Conservation (phyloP, 495 filamentous ascomycete species). For the Amphirosellinia nigrospora region DNA sequence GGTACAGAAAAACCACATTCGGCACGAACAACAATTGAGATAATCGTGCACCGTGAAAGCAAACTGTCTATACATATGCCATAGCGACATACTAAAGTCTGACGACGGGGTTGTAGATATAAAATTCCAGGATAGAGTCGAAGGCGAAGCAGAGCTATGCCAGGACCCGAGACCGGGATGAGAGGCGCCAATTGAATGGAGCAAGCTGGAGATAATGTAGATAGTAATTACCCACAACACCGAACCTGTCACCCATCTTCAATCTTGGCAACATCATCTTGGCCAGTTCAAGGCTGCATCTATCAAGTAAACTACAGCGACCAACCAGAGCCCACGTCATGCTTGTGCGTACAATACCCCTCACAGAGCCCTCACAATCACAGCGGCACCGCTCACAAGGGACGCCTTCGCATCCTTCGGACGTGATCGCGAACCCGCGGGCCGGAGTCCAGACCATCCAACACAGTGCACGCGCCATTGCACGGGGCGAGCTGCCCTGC, state of each 20-base stretch:
- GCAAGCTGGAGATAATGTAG: background rate
- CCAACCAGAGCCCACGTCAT: slow-evolving; percentile 25
- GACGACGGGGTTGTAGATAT: background rate
- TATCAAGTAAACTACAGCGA: background rate
- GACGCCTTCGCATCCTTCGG: slow-evolving; percentile 78
- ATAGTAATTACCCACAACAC: background rate
- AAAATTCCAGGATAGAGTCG: background rate
- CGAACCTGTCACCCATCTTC: background rate
- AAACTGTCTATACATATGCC: no score
- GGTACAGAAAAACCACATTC: no score
- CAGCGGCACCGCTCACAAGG: slow-evolving; percentile 66
- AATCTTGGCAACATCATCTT: background rate
- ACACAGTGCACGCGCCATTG: slow-evolving; percentile 31
- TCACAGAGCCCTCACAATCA: slow-evolving; percentile 41
- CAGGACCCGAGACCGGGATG: background rate
- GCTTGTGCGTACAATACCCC: slow-evolving; percentile 34
- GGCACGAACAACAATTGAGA: no score
- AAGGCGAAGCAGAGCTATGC: background rate
- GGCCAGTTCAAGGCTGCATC: background rate
- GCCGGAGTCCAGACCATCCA: slow-evolving; percentile 52
- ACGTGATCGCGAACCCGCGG: slow-evolving; percentile 76
- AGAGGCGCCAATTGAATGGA: background rate
- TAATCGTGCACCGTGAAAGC: no score
- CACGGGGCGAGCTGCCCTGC: slow-evolving; percentile 40
- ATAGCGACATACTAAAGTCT: background rate